Conservation (phyloP, 2,329 filamentous ascomycete species). For the Plectosphaerella sp. region DNA sequence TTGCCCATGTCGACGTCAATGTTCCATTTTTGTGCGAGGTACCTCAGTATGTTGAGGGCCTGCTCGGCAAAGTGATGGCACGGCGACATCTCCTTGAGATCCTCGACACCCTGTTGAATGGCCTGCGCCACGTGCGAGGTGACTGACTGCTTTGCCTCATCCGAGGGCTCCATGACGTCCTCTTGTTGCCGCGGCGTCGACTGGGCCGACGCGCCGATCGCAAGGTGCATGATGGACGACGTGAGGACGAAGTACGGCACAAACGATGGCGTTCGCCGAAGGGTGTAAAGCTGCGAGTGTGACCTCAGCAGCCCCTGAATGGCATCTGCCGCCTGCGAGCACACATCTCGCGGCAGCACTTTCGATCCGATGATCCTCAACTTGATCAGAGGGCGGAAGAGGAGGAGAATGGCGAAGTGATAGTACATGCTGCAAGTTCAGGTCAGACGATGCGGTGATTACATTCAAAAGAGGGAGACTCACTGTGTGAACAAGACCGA, state of each 20-base stretch:
- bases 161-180: constrained; percentile 3
- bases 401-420: constrained; percentile 64
- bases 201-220: constrained; percentile 37
- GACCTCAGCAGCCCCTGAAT: constrained; percentile 52
- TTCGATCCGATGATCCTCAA: constrained; percentile 58
- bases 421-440: constrained; percentile 58
- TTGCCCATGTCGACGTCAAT: constrained; percentile 43
- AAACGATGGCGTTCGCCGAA: constrained; percentile 55
- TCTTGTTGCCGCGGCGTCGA: constrained; percentile 5
- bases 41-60: constrained; percentile 55
- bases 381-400: constrained; percentile 70
- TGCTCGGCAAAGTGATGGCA: constrained; percentile 59
- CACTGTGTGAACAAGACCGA: constrained; percentile 72
- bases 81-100: constrained; percentile 56
- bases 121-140: constrained; percentile 37
- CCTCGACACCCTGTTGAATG: constrained; percentile 50
- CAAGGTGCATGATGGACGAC: constrained; percentile 56
- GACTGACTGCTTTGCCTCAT: constrained; percentile 23
- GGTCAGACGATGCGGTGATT: background rate
- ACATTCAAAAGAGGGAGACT: constrained; percentile 26
- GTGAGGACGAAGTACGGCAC: constrained; percentile 60
- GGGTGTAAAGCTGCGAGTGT: constrained; percentile 54
- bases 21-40: constrained; percentile 54
- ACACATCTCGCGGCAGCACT: constrained; percentile 61
- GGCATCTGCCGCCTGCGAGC: constrained; percentile 56